These are phyloP conservation scores for Diaporthe citriasiana DNA, from an alignment of 2,329 filamentous ascomycete genomes.

Conservation along the genomic window DNA sequence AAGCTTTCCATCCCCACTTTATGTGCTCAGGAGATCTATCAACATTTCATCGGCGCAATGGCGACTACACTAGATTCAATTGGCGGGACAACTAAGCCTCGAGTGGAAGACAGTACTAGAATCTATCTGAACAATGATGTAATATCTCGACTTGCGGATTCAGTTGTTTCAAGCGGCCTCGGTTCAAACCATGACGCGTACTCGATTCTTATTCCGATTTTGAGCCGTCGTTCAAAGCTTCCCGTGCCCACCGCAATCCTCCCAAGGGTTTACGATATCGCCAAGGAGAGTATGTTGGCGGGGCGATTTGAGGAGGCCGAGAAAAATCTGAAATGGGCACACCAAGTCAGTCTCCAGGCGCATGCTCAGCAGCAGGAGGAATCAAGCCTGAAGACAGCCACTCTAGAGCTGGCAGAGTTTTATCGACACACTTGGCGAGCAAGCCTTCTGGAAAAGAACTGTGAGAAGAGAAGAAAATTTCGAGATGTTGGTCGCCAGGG, in stretches of 20 bases:
- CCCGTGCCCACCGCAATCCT: not conserved
- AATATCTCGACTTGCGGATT: slow-evolving; percentile 1
- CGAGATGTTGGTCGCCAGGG: not conserved
- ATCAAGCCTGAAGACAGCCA: not conserved
- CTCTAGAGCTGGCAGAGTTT: not conserved
- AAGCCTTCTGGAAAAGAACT: not conserved
- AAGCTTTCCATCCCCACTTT: not conserved
- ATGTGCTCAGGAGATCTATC: not conserved
- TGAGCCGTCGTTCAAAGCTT: not conserved
- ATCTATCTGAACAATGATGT: not conserved
- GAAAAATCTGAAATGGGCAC: not conserved
- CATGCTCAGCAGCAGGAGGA: not conserved
- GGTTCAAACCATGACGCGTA: not conserved
- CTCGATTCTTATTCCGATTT: not conserved
- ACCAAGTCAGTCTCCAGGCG: not conserved
- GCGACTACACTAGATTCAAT: not conserved
- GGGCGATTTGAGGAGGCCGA: not conserved
- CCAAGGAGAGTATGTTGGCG: not conserved
- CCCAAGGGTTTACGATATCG: not conserved
- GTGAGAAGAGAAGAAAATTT: not conserved
- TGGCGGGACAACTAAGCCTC: not conserved
- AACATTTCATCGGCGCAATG: not conserved
- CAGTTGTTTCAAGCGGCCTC: not conserved
- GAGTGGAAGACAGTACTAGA: not conserved
- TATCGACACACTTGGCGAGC: not conserved